These are phyloP conservation scores for Arabidopsis suecica DNA, from an alignment of 345 rosid genomes.

Conservation along the genomic window DNA sequence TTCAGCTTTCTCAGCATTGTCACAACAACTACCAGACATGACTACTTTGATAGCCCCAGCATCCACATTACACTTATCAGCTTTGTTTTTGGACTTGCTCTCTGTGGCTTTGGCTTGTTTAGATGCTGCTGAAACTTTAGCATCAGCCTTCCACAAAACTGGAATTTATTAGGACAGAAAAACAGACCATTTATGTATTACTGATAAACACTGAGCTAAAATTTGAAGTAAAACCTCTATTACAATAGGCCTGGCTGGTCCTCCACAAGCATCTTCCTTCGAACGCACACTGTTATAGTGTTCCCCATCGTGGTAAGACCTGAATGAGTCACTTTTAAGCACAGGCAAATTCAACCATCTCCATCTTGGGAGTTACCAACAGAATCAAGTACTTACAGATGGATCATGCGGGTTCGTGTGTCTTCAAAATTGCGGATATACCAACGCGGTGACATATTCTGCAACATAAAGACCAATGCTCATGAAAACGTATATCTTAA, in stretches of 20 bases:
- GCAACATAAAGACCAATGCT: constrained; percentile 15
- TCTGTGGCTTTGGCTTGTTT: constrained; percentile 62
- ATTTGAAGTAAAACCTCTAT: constrained; percentile 63
- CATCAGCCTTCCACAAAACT: constrained; percentile 84
- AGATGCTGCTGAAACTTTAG: constrained; percentile 76
- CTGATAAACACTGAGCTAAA: constrained; percentile 5
- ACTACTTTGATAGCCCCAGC: constrained; percentile 69
- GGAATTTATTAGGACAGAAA: constrained; percentile 53
- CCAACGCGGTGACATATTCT: constrained; percentile 92
- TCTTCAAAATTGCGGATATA: constrained; percentile 81
- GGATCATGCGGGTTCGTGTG: constrained; percentile 70
- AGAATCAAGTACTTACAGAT: constrained; percentile 67
- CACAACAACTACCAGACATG: constrained; percentile 83
- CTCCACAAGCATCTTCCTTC: constrained; percentile 72
- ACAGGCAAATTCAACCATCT: no score
- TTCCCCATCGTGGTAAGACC: constrained; percentile 96
- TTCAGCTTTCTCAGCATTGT: constrained; percentile 66
- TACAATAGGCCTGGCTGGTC: constrained; percentile 73
- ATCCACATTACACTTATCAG: constrained; percentile 45
- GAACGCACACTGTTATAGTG: constrained; percentile 86
- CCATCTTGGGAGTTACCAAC: no score
- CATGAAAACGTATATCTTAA: background rate
- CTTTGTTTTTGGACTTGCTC: constrained; percentile 55
- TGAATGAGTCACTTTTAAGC: no score
- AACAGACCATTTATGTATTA: constrained; percentile 6